Conservation (phyloP, 257 asterid species). For the Capsicum rhomboideum region DNA sequence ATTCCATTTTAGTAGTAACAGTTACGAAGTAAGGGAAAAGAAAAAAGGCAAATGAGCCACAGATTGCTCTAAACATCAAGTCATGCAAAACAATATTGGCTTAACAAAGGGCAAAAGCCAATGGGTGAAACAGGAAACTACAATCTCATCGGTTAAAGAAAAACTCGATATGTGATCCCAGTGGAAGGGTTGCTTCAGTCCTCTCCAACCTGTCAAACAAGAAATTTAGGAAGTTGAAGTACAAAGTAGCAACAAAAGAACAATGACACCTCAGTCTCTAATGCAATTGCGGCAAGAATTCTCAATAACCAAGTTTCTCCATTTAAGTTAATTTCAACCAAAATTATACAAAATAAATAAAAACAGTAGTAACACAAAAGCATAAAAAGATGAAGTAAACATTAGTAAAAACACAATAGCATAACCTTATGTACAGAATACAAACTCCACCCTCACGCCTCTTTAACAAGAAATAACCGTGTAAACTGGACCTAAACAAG, state of each 20-base stretch:
- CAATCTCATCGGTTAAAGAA: not conserved
- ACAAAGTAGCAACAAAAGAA: not conserved
- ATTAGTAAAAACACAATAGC: not conserved
- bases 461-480: not conserved
- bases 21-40: not conserved
- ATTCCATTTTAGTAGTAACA: not conserved
- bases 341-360: not conserved
- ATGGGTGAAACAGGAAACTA: not conserved
- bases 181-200: slow-evolving; percentile 17
- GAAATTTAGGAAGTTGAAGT: not conserved
- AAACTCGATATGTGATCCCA: not conserved
- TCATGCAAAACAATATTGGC: slow-evolving; percentile 2
- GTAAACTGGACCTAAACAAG: not conserved
- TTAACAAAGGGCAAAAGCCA: not conserved
- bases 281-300: not conserved
- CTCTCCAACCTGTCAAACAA: slow-evolving; percentile 30
- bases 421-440: not conserved
- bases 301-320: not conserved
- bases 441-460: not conserved
- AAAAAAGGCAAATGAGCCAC: not conserved
- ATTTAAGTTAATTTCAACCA: not conserved
- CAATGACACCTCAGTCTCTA: not conserved
- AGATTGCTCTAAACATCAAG: not conserved
- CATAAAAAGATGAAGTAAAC: not conserved
- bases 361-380: not conserved